These are phyloP conservation scores for Przewalskia tangutica DNA, from an alignment of 257 asterid species.

Conservation along the genomic window DNA sequence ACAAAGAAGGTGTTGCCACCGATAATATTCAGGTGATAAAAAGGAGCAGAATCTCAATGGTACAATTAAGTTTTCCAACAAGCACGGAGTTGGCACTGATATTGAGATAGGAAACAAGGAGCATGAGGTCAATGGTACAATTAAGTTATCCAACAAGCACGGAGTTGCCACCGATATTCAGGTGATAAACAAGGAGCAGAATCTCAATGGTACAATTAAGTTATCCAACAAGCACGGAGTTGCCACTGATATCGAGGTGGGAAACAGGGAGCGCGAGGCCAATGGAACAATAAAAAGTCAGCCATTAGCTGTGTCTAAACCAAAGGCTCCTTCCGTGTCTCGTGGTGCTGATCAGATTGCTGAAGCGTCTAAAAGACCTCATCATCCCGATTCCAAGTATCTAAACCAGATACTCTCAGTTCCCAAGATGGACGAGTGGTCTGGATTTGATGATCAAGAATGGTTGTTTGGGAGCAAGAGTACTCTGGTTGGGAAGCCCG, in stretches of 20 bases:
- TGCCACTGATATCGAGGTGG: conserved; percentile 19
- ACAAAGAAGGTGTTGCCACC: conserved; percentile 18
- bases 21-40: conserved; percentile 8
- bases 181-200: conserved; percentile 15
- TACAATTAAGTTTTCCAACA: conserved; percentile 21
- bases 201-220: conserved; percentile 37
- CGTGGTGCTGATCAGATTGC: conserved; percentile 18
- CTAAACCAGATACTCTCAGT: conserved; percentile 12
- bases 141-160: conserved; percentile 21
- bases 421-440: conserved; percentile 6
- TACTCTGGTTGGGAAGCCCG: neutral
- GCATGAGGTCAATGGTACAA: conserved; percentile 29
- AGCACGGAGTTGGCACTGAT: conserved; percentile 16
- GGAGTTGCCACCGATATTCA: conserved; percentile 16
- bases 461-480: conserved; percentile 9
- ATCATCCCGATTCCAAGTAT: conserved; percentile 14
- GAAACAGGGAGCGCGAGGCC: conserved; percentile 13
- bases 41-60: conserved; percentile 35
- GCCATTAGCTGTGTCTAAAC: conserved; percentile 23
- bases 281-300: conserved; percentile 40
- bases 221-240: conserved; percentile 15
- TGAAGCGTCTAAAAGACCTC: conserved; percentile 14
- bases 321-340: conserved; percentile 18
- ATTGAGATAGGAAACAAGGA: conserved; percentile 18
- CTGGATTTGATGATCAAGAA: conserved; percentile 1